These are phyloP conservation scores for Populus pruinosa DNA, from an alignment of 345 rosid species.

Conservation along the genomic window DNA sequence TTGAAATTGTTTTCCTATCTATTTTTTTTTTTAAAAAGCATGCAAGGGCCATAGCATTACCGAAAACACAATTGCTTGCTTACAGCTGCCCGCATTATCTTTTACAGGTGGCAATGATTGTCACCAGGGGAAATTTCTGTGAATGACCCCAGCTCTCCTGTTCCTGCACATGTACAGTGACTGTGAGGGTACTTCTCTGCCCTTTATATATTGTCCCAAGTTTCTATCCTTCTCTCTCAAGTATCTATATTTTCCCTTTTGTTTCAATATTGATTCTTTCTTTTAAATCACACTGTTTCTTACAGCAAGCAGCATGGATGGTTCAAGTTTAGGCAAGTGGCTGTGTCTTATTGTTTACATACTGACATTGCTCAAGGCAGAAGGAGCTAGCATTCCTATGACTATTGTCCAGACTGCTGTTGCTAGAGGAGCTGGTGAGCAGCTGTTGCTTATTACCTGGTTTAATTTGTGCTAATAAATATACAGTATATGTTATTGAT, in stretches of 20 bases:
- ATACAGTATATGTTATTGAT: background rate
- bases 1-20: no score
- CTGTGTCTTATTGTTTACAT: background rate
- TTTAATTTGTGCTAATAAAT: background rate
- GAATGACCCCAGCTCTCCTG: background rate
- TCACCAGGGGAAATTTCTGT: background rate
- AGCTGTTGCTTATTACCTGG: no score
- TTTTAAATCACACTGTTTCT: background rate
- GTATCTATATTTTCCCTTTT: background rate
- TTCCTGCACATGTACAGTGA: background rate
- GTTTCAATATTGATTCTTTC: background rate
- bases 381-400: slow-evolving; percentile 18
- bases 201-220: background rate
- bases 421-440: slow-evolving; percentile 26
- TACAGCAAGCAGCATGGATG: slow-evolving; percentile 5
- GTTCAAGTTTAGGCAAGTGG: slow-evolving; percentile 14
- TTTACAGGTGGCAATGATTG: background rate
- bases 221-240: background rate
- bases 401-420: slow-evolving; percentile 18
- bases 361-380: slow-evolving; percentile 2
- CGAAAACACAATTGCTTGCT: no score
- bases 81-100: background rate
- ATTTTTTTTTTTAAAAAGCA: no score
- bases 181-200: background rate
- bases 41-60: no score